Evolutionary conservation across 768 basidiomycete species (phyloP).

Genomic region (Pleurotus sapidus): DNA sequence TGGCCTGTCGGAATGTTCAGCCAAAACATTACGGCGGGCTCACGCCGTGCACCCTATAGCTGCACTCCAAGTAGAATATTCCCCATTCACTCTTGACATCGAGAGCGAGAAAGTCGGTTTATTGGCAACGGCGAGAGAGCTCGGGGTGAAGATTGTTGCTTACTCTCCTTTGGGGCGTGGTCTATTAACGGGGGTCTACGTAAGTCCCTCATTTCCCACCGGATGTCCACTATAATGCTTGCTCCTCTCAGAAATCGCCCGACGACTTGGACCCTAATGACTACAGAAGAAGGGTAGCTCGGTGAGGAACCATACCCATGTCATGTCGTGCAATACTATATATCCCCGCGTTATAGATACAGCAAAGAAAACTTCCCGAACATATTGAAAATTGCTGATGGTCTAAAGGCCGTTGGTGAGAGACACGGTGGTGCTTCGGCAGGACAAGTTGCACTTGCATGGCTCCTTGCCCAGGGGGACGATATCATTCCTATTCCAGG

Average conservation of each 20-base stretch:
- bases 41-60: conserved; percentile 48
- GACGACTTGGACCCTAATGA: conserved; percentile 38
- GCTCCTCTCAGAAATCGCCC: conserved; percentile 26
- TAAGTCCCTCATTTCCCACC: conserved; percentile 19
- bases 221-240: not conserved
- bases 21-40: conserved; percentile 45
- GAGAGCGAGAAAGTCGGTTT: conserved; percentile 40
- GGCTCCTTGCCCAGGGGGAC: conserved; percentile 44
- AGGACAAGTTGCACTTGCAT: conserved; percentile 48
- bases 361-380: conserved; percentile 45
- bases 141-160: conserved; percentile 46
- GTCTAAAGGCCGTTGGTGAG: conserved; percentile 27
- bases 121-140: conserved; percentile 41
- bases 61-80: conserved; percentile 50
- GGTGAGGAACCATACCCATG: conserved; percentile 15
- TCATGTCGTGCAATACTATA: not conserved
- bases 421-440: conserved; percentile 37
- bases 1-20: conserved; percentile 51
- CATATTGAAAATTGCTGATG: conserved; percentile 39
- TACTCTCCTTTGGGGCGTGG: conserved; percentile 55
- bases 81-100: conserved; percentile 45
- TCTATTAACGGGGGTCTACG: conserved; percentile 44
- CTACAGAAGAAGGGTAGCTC: conserved; percentile 32
- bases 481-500: conserved; percentile 50
- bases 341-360: conserved; percentile 19